Evolutionary conservation across 306 rosid genomes (phyloP).

Genomic region (Acacia confusa): DNA sequence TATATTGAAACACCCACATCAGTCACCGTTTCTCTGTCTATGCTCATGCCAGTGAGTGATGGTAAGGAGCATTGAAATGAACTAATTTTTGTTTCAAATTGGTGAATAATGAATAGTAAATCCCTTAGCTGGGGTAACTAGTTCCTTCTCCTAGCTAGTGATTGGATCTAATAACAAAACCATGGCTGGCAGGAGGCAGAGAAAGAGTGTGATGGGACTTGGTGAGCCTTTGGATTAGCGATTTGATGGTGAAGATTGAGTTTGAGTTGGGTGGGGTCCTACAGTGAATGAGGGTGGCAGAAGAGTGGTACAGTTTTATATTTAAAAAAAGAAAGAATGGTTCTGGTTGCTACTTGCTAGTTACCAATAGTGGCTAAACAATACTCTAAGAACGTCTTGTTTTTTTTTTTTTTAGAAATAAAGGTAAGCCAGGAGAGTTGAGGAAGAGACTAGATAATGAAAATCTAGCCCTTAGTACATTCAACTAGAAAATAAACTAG

Average conservation of each 20-base stretch:
- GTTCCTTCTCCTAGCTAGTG: slow-evolving; percentile 10
- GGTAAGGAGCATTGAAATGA: slow-evolving; percentile 15
- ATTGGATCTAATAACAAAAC: slow-evolving; percentile 34
- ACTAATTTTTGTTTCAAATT: slow-evolving; percentile 1
- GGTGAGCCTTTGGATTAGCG: slow-evolving; percentile 48
- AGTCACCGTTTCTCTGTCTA: slow-evolving; percentile 28
- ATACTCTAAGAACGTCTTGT: neutral
- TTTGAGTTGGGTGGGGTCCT: slow-evolving; percentile 32
- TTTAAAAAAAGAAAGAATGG: neutral
- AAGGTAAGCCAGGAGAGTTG: too few species aligned
- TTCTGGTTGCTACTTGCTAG: slow-evolving; percentile 2
- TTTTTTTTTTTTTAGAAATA: too few species aligned
- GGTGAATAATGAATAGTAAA: slow-evolving; percentile 6
- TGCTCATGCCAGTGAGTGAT: slow-evolving; percentile 38
- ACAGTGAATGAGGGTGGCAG: neutral
- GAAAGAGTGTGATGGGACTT: slow-evolving; percentile 29
- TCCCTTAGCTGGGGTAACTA: neutral
- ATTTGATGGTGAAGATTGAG: slow-evolving; percentile 40
- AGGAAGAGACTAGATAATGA: too few species aligned
- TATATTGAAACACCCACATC: slow-evolving; percentile 20
- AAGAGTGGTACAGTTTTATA: neutral
- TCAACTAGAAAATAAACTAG: too few species aligned
- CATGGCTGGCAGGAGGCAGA: slow-evolving; percentile 11
- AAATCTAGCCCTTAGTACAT: too few species aligned
- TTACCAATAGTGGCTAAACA: slow-evolving; percentile 38